Conservation (phyloP, 2,329 filamentous ascomycete species). For the Nakataea oryzae region DNA sequence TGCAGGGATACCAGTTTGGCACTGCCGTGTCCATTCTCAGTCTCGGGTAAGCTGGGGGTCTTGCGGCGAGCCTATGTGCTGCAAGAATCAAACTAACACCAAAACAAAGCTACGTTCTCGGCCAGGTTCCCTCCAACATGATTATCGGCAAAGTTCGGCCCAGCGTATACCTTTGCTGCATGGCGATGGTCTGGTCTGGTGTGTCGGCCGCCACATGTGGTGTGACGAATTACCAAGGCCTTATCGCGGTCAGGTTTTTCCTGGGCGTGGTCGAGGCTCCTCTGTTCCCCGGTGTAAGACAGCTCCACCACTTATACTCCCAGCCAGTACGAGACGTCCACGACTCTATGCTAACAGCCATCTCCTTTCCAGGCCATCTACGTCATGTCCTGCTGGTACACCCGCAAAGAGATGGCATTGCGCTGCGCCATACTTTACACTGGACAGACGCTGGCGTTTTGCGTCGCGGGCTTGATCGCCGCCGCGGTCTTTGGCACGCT, state of each 20-base stretch:
- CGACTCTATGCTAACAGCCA: conserved; percentile 9
- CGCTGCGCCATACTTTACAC: conserved; percentile 46
- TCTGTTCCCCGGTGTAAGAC: conserved; percentile 45
- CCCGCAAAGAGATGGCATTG: conserved; percentile 49
- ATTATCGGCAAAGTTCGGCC: conserved; percentile 18
- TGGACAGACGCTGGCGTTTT: conserved; percentile 53
- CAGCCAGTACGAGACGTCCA: conserved; percentile 29
- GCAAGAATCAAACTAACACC: neutral
- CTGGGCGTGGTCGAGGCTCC: conserved; percentile 59
- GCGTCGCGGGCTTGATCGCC: conserved; percentile 52
- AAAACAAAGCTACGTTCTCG: conserved; percentile 19
- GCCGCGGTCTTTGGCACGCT: conserved; percentile 47
- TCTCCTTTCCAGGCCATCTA: conserved; percentile 16
- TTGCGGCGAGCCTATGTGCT: neutral
- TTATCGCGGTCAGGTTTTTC: conserved; percentile 56
- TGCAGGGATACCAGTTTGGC: conserved; percentile 18
- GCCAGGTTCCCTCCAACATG: conserved; percentile 40
- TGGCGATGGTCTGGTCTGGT: conserved; percentile 38
- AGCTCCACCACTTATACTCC: conserved; percentile 32
- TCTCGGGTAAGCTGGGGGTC: conserved; percentile 26
- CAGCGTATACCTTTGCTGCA: conserved; percentile 37
- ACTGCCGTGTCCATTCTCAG: conserved; percentile 40
- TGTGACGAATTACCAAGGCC: conserved; percentile 42
- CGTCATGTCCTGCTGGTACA: conserved; percentile 50
- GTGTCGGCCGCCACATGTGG: conserved; percentile 37